These are phyloP conservation scores for Coemansia sp. DNA, from an alignment of 192 early-diverging fungal genomes.

Conservation along the genomic window DNA sequence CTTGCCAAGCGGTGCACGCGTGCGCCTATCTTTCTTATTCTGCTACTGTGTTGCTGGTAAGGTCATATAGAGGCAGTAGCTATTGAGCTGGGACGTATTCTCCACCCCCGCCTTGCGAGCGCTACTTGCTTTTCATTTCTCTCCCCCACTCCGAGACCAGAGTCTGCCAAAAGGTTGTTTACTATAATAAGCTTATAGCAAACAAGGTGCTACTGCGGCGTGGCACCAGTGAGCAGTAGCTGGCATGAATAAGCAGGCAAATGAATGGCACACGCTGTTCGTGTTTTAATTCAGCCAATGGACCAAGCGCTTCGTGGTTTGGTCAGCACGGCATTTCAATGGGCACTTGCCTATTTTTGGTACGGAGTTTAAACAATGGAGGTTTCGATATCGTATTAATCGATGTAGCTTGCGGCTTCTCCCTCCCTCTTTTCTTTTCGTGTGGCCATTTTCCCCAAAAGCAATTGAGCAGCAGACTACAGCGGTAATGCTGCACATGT, in stretches of 20 bases:
- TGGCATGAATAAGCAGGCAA: neutral
- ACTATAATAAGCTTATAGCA: neutral
- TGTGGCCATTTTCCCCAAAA: neutral
- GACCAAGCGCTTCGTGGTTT: conserved; percentile 1
- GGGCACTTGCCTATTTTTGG: conserved; percentile 3
- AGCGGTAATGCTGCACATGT: conserved; percentile 2
- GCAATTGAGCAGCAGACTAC: neutral
- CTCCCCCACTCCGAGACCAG: conserved; percentile 4
- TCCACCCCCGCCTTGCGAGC: neutral
- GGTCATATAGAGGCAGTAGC: neutral
- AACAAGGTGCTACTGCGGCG: neutral
- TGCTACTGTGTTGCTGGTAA: neutral
- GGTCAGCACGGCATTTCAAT: conserved; percentile 10
- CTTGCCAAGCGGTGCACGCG: neutral
- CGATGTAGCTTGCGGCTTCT: neutral
- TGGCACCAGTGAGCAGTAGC: neutral
- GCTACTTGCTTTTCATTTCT: neutral
- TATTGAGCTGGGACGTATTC: neutral
- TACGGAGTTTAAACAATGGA: conserved; percentile 22
- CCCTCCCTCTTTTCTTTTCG: neutral
- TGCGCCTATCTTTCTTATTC: neutral
- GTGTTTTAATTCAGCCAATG: neutral
- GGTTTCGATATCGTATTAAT: conserved; percentile 14
- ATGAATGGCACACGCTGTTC: neutral
- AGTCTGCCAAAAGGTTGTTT: neutral